Base-by-base conservation (phyloP, 257 asterid genomes). In the Solanum clarkiae region DNA sequence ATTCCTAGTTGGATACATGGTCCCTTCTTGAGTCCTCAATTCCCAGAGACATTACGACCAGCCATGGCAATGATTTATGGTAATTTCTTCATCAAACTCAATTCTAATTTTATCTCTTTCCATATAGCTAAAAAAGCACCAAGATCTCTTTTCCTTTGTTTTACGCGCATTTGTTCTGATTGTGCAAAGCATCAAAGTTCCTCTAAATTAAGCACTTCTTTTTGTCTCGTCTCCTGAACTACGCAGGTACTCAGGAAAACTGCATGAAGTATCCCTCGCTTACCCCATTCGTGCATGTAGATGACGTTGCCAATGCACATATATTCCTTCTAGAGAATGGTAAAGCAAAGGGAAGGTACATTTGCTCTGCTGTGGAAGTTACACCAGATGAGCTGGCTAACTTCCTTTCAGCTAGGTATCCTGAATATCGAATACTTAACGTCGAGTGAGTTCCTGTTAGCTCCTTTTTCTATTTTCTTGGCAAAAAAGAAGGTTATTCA, bases 1-100 rank as follows among this genome's bases (percentile, higher is more conserved):
- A 22, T 88, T 70, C 93, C 98, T 22, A 88, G 95, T 1, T 89
- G 90, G 92, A 60, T 89, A 6, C 86, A 86, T 22, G 98, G 98
- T 5, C 96, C 98, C 20, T 94, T 93, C 84, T 55, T 93, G 12
- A 88, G 90, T 32, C 90, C 97, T 10, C 80, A 81, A 18, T 32
- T 81, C 17, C 94, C 97, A 10, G 87, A 80, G 89, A 90, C 82
- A 26, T 77, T 77, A 77, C 17, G 16, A 77, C 11, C 82, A 77
- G 82, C 82, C 47, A 77, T 77, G 82, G 47, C 82, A 26, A 77
- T 77, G 62, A 77, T 77, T 5, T 26, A 26, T 55, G 82, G 82
- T 51, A 75, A 49, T 49, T 75, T 66, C 45, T 36, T 75, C 81
- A 49, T 75, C 62, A 49, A 24, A 22, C 20, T 75, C 22, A 5